Evolutionary conservation across 768 basidiomycete species (phyloP).

Genomic region (Russula dissimulans): DNA sequence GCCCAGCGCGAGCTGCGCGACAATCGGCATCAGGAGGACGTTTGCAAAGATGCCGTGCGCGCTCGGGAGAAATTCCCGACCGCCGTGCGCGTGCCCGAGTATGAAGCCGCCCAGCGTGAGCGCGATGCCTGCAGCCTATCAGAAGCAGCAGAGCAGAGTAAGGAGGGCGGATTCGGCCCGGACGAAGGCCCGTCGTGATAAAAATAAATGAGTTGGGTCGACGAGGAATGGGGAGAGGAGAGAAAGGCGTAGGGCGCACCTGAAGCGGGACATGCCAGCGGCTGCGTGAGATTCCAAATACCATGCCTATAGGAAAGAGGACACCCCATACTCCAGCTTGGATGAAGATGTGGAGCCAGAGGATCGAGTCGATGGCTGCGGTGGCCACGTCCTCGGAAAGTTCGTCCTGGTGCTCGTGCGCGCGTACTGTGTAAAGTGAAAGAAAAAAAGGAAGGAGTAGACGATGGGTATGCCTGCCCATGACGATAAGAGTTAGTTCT

Average conservation of each 20-base stretch:
- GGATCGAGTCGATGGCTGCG: constrained; percentile 63
- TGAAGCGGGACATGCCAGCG: constrained; percentile 89
- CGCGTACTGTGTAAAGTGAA: constrained; percentile 26
- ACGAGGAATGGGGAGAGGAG: too few species aligned
- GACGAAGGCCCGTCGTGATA: too few species aligned
- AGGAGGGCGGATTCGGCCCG: too few species aligned
- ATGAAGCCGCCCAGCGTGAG: constrained; percentile 66
- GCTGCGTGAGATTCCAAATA: constrained; percentile 65
- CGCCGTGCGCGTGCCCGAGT: constrained; percentile 81
- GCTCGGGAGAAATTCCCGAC: constrained; percentile 65
- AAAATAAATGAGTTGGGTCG: too few species aligned
- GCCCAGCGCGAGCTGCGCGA: constrained; percentile 60
- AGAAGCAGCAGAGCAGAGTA: background rate
- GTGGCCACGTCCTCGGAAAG: constrained; percentile 52
- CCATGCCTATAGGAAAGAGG: constrained; percentile 79
- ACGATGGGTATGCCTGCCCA: background rate
- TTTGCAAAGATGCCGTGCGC: constrained; percentile 65
- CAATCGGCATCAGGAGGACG: constrained; percentile 55
- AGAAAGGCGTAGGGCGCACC: constrained; percentile 30
- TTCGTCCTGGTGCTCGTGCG: constrained; percentile 56
- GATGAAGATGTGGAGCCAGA: constrained; percentile 76
- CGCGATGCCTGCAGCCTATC: constrained; percentile 49
- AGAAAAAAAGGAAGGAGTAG: background rate
- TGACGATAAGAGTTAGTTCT: background rate
- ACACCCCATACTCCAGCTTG: constrained; percentile 80